Base-by-base conservation (phyloP, 2,329 filamentous ascomycete genomes). In the Blastomyces parvus region DNA sequence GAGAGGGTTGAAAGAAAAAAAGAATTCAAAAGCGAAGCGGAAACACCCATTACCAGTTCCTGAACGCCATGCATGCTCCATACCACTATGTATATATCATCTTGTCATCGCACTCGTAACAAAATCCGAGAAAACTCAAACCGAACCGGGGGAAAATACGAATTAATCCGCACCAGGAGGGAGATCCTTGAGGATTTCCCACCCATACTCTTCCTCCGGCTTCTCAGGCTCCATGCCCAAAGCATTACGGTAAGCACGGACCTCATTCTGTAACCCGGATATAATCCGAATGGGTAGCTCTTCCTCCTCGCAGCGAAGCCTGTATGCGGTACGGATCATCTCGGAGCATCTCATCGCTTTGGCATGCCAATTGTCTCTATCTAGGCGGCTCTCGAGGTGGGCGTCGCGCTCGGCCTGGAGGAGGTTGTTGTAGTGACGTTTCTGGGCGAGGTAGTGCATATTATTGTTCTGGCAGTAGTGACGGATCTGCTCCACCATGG, bases 381-480 rank as follows among this genome's bases (percentile, higher is more conserved):
- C 79, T 11, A 81, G 69, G n/a, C 80, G 77, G 65, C 78, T 78
- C 55, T 78, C 71, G 27, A 81, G 69, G 64, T 81, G 79, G 5
- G 78, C 75, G 65, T 81, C 79, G 52, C 80, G 80, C 67, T 82
- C 80, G 11, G 76, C 76, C 65, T 81, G 79, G 17, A 82, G 73
- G 4, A 82, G 74, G 55, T 79, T 75, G 67, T 81, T 81, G 70
- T 81, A 82, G 66, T 80, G 78, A 52, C 73, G 74, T 65, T 78
- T 78, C 66, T 80, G 78, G 5, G 75, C 70, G 7, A 80, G 73
- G 64, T 76, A 80, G 58, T 79, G 74, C 70, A 76, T 74, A 64
- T 81, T 80, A 68, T 79, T 79, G 69, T 79, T 79, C 65, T 77
- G 77, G 68, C 77, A 79, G 67, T 81, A 81, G 68, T 78, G 78